A percentile compares a stretch with the other conserved stretches of the same genome.
These are phyloP conservation scores for Talinum fruticosum DNA, from an alignment of 148 eudicot genomes.

Conservation along the genomic window DNA sequence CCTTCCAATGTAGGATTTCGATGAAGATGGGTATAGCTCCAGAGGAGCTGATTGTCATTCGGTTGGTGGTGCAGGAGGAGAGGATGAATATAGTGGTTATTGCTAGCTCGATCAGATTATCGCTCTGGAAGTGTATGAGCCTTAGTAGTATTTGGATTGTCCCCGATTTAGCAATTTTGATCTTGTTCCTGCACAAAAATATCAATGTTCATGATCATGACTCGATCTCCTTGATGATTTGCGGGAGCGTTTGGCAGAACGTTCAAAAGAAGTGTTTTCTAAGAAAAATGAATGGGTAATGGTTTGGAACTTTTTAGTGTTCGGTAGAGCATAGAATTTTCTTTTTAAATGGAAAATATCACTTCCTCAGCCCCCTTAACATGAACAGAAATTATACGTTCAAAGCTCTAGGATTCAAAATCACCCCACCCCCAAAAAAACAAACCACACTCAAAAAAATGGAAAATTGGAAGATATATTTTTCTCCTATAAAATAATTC, in stretches of 20 bases:
- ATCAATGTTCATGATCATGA: background rate
- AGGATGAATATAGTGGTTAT: slow-evolving; percentile 52
- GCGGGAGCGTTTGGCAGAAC: too few relatives aligned
- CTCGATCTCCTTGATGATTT: too few relatives aligned
- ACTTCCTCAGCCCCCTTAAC: too few relatives aligned
- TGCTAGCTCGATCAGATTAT: slow-evolving; percentile 38
- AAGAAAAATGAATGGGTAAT: too few relatives aligned
- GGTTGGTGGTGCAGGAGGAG: slow-evolving; percentile 57
- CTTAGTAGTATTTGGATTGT: slow-evolving; percentile 38
- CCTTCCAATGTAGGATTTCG: slow-evolving; percentile 27
- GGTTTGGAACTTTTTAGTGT: background rate
- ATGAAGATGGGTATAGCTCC: slow-evolving; percentile 49
- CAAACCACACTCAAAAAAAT: too few relatives aligned
- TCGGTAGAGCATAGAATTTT: background rate
- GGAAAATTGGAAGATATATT: too few relatives aligned
- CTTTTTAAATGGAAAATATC: background rate
- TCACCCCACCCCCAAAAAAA: background rate
- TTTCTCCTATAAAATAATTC: too few relatives aligned
- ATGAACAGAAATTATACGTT: too few relatives aligned
- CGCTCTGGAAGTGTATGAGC: slow-evolving; percentile 39
- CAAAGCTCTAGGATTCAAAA: too few relatives aligned
- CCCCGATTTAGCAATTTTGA: slow-evolving; percentile 51
- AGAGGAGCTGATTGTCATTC: slow-evolving; percentile 40
- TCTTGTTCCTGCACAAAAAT: slow-evolving; percentile 53
- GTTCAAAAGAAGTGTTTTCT: background rate